These are phyloP conservation scores for Oryza australiensis DNA, from an alignment of 176 grass and related monocot genomes.

Conservation along the genomic window DNA sequence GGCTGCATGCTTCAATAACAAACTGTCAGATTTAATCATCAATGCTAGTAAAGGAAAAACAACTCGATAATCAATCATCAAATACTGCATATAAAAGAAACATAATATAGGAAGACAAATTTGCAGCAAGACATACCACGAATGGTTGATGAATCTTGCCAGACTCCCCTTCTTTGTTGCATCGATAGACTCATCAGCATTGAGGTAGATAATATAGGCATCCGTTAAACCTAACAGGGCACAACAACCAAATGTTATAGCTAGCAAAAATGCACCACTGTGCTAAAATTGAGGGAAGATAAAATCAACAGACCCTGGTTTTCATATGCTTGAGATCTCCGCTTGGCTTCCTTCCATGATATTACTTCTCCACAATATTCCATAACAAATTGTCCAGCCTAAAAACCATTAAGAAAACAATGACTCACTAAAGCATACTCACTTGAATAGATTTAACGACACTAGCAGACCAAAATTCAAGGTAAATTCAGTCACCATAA, in stretches of 20 bases:
- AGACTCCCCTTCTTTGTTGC: constrained; percentile 95
- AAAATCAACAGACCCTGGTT: constrained; percentile 61
- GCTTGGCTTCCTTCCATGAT: constrained; percentile 91
- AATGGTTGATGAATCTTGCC: constrained; percentile 96
- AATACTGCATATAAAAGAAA: constrained; percentile 10
- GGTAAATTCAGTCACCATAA: constrained; percentile 61
- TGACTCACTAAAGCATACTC: constrained; percentile 8
- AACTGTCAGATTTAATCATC: constrained; percentile 39
- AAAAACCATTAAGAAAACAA: constrained; percentile 19
- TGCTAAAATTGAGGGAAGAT: constrained; percentile 1
- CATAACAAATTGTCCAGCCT: constrained; percentile 96
- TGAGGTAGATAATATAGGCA: constrained; percentile 95
- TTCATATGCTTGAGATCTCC: constrained; percentile 85
- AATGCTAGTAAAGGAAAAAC: background rate
- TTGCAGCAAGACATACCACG: constrained; percentile 57
- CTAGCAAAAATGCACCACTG: constrained; percentile 5
- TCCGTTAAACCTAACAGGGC: constrained; percentile 68
- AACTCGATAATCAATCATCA: background rate
- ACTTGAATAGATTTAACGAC: background rate
- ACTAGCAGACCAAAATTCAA: constrained; percentile 6
- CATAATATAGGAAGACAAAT: background rate
- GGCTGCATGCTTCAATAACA: constrained; percentile 55
- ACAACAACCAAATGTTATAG: constrained; percentile 24
- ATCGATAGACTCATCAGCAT: constrained; percentile 96
- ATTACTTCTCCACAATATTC: constrained; percentile 99